These are phyloP conservation scores for Leishmania tarentolae DNA, from an alignment of 208 protist species.

Conservation along the genomic window DNA sequence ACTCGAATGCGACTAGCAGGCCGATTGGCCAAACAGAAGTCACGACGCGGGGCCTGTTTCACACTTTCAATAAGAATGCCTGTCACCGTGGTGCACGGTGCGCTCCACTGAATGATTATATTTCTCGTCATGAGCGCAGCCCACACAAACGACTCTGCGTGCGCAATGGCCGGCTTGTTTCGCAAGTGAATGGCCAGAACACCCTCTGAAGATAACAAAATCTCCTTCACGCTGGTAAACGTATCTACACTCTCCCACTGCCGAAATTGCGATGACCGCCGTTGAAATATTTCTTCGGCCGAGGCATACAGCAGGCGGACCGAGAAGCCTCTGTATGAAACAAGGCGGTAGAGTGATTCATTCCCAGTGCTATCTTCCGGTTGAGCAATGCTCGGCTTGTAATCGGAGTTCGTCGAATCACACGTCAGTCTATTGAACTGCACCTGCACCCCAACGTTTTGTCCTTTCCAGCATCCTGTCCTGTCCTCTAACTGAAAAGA, in stretches of 20 bases:
- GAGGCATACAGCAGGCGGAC: conserved; percentile 12
- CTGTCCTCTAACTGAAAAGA: conserved; percentile 48
- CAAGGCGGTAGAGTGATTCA: conserved; percentile 24
- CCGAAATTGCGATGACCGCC: background rate
- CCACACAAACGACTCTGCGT: background rate
- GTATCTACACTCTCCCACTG: background rate
- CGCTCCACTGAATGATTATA: conserved; percentile 4
- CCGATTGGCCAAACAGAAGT: conserved; percentile 11
- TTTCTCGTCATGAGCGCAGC: conserved; percentile 7
- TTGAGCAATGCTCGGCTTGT: conserved; percentile 27
- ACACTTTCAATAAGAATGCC: conserved; percentile 26
- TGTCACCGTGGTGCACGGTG: conserved; percentile 3
- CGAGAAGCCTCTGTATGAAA: conserved; percentile 31
- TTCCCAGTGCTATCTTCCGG: conserved; percentile 8
- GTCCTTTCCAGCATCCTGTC: conserved; percentile 37
- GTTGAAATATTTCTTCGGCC: background rate
- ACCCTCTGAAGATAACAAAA: conserved; percentile 14
- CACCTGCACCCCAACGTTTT: conserved; percentile 14
- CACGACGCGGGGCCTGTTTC: conserved; percentile 17
- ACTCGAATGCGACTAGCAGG: conserved; percentile 8
- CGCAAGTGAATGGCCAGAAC: conserved; percentile 10
- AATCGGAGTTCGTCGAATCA: conserved; percentile 41
- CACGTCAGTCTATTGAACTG: conserved; percentile 36
- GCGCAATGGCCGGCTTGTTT: background rate
- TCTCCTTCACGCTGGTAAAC: background rate